A percentile compares a stretch with the other conserved stretches of the same genome.
Evolutionary conservation across 257 asterid genomes (phyloP).

Genomic region (Solanum paucissectum): DNA sequence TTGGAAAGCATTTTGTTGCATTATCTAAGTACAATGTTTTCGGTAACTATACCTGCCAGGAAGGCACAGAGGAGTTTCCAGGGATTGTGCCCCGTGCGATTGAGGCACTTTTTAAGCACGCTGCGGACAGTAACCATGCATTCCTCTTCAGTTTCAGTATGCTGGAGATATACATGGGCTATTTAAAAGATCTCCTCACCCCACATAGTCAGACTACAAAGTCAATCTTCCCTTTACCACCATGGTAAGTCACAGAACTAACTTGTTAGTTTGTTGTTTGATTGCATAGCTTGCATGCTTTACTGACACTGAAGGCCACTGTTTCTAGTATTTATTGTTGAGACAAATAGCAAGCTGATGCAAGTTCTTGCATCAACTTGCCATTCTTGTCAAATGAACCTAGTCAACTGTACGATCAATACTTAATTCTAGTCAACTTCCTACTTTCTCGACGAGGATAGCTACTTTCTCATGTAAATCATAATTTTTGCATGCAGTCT

Average conservation of each 20-base stretch:
- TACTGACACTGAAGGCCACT: neutral
- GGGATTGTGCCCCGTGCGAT: conserved; percentile 6
- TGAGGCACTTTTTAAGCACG: conserved; percentile 10
- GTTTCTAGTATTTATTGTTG: neutral
- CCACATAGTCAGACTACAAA: neutral
- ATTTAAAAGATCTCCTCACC: conserved; percentile 6
- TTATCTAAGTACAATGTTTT: neutral
- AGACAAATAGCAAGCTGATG: conserved; percentile 5
- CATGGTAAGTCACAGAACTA: neutral
- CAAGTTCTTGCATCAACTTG: neutral
- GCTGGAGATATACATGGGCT: conserved; percentile 10
- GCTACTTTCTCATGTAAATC: neutral
- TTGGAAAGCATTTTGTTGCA: neutral
- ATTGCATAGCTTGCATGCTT: neutral
- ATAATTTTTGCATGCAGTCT: conserved; percentile 3
- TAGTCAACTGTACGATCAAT: neutral
- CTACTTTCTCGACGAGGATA: neutral
- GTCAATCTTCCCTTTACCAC: neutral
- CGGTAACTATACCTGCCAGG: neutral
- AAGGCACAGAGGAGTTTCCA: conserved; percentile 8
- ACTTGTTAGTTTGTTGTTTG: neutral
- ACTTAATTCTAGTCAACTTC: neutral
- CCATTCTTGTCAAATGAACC: neutral
- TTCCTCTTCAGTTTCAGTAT: conserved; percentile 4
- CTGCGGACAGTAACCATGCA: conserved; percentile 3